Evolutionary conservation across 176 grass and related monocot species (phyloP).

Genomic region (Eleusine coracana): DNA sequence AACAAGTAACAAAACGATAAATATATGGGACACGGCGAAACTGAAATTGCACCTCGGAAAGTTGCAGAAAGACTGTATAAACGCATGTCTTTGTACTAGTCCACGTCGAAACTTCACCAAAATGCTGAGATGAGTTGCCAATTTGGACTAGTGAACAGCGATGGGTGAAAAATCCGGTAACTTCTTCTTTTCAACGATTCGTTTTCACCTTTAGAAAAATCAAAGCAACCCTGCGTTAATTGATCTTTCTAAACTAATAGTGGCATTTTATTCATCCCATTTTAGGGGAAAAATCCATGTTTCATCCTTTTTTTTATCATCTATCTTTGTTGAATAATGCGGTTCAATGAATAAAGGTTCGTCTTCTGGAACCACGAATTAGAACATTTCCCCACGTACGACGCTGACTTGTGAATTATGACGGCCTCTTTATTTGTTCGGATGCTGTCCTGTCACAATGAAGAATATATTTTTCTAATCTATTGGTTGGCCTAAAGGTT

Average conservation of each 20-base stretch:
- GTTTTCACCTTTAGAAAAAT: conserved; percentile 13
- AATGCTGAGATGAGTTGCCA: background rate
- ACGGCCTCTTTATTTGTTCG: background rate
- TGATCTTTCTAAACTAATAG: background rate
- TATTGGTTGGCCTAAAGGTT: conserved; percentile 5
- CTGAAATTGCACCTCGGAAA: background rate
- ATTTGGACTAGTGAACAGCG: conserved; percentile 32
- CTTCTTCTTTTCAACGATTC: background rate
- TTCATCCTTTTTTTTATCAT: background rate
- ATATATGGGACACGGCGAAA: background rate
- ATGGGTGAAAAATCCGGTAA: background rate
- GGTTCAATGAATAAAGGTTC: background rate
- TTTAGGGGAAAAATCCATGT: background rate
- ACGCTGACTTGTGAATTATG: background rate
- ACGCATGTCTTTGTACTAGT: too few relatives aligned
- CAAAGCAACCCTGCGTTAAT: background rate
- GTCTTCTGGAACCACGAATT: background rate
- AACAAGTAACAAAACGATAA: background rate
- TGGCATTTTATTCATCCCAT: background rate
- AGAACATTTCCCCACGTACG: too few relatives aligned
- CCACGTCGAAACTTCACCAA: too few relatives aligned
- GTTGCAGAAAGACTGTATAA: background rate
- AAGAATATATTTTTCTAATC: background rate
- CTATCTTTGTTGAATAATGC: background rate
- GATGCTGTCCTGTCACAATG: conserved; percentile 19